A percentile compares a stretch with the other conserved stretches of the same genome.
Conservation (phyloP, 164 flowering plant genomes). For the Pachysandra terminalis region DNA sequence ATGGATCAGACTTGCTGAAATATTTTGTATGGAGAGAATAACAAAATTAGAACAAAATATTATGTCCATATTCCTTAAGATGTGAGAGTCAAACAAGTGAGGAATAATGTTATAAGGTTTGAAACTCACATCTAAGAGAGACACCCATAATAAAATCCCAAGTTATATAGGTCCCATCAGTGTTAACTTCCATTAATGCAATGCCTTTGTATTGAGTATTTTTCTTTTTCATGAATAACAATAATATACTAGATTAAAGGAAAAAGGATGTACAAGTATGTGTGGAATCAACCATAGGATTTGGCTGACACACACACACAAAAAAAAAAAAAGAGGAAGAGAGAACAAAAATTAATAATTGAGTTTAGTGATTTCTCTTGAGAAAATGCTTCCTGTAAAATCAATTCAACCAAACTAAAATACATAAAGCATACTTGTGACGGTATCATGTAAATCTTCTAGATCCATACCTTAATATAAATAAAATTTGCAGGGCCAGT, state of each 20-base stretch:
- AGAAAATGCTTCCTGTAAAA: not conserved
- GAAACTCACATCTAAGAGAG: not conserved
- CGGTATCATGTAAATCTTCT: not conserved
- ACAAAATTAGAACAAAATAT: too few relatives aligned
- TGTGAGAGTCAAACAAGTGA: not conserved
- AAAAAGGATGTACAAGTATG: too few relatives aligned
- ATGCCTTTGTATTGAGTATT: too few relatives aligned
- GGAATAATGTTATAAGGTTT: not conserved
- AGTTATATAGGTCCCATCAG: not conserved
- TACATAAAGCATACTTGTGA: not conserved
- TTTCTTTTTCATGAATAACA: too few relatives aligned
- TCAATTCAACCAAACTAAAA: not conserved
- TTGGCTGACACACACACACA: too few relatives aligned
- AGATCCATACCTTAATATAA: not conserved
- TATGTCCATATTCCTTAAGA: not conserved
- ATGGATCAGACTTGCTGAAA: not conserved
- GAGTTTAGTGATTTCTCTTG: not conserved
- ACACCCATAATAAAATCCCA: not conserved
- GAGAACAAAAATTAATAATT: not conserved
- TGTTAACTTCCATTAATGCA: too few relatives aligned
- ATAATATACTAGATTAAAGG: too few relatives aligned
- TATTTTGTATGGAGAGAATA: not conserved
- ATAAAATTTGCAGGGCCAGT: not conserved
- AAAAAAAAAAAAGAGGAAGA: too few relatives aligned
- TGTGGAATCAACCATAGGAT: too few relatives aligned